Conservation (phyloP, 352 stramenopile species). For the Phytophthora pistaciae region DNA sequence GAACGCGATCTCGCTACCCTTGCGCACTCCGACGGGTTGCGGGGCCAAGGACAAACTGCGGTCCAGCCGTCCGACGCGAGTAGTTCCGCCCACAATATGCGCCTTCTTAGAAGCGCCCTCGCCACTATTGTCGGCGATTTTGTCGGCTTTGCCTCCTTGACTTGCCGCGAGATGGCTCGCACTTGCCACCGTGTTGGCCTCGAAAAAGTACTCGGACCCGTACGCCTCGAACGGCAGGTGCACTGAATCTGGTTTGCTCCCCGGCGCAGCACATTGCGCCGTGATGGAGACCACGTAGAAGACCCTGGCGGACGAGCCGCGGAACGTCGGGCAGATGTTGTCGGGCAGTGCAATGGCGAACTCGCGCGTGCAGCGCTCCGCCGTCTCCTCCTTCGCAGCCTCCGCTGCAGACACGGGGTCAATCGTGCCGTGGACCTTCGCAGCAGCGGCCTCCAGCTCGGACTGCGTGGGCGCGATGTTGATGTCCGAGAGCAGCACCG, state of each 20-base stretch:
- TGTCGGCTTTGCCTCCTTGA: conserved; percentile 13
- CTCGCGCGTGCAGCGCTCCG: conserved; percentile 50
- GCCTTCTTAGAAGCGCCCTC: conserved; percentile 14
- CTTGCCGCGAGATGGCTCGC: conserved; percentile 32
- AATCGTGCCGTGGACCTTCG: conserved; percentile 10
- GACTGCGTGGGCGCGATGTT: conserved; percentile 58
- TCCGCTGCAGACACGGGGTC: conserved; percentile 15
- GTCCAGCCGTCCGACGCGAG: conserved; percentile 36
- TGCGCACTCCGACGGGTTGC: conserved; percentile 61
- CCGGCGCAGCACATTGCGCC: conserved; percentile 28
- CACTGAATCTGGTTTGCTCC: conserved; percentile 48
- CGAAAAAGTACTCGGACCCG: conserved; percentile 59
- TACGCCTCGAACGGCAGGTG: conserved; percentile 77
- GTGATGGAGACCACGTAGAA: conserved; percentile 77
- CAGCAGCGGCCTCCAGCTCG: conserved; percentile 26
- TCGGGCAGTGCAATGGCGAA: conserved; percentile 65
- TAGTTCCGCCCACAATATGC: conserved; percentile 29
- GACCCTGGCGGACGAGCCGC: conserved; percentile 60
- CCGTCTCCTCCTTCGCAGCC: conserved; percentile 41
- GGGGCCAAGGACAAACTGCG: conserved; percentile 41
- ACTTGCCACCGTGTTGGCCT: conserved; percentile 40
- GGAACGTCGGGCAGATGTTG: conserved; percentile 64
- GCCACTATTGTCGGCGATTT: conserved; percentile 8
- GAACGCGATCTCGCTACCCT: conserved; percentile 71
- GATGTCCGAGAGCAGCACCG: conserved; percentile 63